Evolutionary conservation across 352 stramenopile genomes (phyloP), one percentile per base, ranked within the genome.

Genomic region (Blastocystis sp.): DNA sequence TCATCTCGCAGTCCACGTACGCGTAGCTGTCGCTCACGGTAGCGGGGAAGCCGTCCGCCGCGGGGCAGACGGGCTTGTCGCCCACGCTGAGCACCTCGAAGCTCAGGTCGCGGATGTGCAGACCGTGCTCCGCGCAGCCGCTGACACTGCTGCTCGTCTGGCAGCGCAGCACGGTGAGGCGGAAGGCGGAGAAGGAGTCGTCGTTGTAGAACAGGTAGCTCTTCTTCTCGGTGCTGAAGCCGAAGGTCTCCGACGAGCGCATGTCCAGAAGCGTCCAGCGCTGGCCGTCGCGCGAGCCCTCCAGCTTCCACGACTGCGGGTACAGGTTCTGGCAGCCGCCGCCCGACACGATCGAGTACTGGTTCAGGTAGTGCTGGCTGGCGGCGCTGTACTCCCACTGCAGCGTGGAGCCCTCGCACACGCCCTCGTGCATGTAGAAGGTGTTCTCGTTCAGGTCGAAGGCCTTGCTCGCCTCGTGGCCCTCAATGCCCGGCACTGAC

Each of bases 231-330:
- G 28, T 24, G 19, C 4, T 43, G 38, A 10, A 42, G 40, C 45
- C 48, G 19, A 28, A 69, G 3, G 14, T 21, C n/a, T 61, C 14
- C 34, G 28, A n/a, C 6, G n/a, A 77, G 19, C 60, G 63, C 4
- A 88, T 52, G 66, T 76, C 64, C 48, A 88, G 54, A 28, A 79
- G 45, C 17, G 61, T 79, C 78, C 78, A 88, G n/a, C n/a, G 60
- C 21, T 43, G 10, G 42, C 68, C 60, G 34, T 88, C 78, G 45
- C 54, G 64, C 38, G 64, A 79, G 21, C 78, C 78, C 21, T 88
- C 45, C 6, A 88, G n/a, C 4, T 48, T 88, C 78, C 78, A 88
- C 57, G 64, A 57, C 4, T 60, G 60, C 10, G 78, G 78, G 4
- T 60, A 7, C 45, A 76, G 70, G 60, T 79, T 11, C 14, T 17